Evolutionary conservation across 306 rosid genomes (phyloP), one percentile per base, ranked within the genome.

Genomic region (Begonia loranthoides): DNA sequence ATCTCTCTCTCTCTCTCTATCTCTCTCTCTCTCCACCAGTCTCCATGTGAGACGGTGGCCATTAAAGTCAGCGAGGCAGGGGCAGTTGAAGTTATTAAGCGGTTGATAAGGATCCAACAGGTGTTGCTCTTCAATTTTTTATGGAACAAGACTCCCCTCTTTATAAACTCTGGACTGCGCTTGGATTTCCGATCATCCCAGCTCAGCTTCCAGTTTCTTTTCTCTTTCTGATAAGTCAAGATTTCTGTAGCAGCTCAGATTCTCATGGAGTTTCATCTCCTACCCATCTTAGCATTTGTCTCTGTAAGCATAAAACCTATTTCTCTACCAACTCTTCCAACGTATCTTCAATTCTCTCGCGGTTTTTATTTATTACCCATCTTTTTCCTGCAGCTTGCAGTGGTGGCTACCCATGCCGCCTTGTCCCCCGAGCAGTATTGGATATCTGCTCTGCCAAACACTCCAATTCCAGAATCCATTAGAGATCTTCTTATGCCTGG

Each of bases 401-500:
- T 79, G 65, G 78, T 56, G 54, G 76, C 65, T 11, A 64, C 73
- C 59, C 72, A 76, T 60, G 96, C 78, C 54, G 79, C 84, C 51
- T 46, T 68, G 55, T 58, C 82, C 13, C 82, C 88, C 13, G 75
- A 84, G 58, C 62, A 79, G 11, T 84, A 88, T 59, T 84, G 88
- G 94, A 65, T 65, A 2, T 76, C 86, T 0, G 61, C 52, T 57
- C 73, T 88, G 62, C 88, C 93, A 9, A 79, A 57, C 59, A 73
- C 94, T 5, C 69, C 67, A 5, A 79, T 88, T 55, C 93, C 96
- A 12, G 75, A 76, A 60, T 61, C 86, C 4, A 58, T 88, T 56
- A 45, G 51, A 6, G 69, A 73, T 65, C 70, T 65, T 41, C 73
- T 88, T 1, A 41, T 44, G 10, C 60, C 66, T 0, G 83, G 92